Evolutionary conservation across 1,284 basidiomycete species (phyloP).

Genomic region (Cutaneotrichosporon spelunceum): DNA sequence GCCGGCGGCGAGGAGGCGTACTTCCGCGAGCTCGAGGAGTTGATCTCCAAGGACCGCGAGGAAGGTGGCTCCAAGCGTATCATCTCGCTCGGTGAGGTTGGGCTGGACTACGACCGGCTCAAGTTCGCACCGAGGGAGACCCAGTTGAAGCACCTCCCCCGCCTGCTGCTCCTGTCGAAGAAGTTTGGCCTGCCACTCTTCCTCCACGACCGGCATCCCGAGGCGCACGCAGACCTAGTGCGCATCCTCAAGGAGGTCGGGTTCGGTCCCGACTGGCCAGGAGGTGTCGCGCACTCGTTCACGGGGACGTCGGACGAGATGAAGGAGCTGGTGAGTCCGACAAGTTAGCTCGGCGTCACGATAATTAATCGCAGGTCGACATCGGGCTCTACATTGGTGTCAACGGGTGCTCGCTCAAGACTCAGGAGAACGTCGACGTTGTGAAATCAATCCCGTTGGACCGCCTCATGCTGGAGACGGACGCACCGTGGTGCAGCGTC

Average conservation of each 20-base stretch:
- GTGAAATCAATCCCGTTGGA: constrained; percentile 63
- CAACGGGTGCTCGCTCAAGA: constrained; percentile 83
- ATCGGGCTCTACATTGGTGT: constrained; percentile 74
- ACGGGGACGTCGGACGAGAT: constrained; percentile 70
- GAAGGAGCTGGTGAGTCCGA: constrained; percentile 55
- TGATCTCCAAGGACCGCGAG: constrained; percentile 58
- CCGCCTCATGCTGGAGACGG: constrained; percentile 74
- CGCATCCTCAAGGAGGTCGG: constrained; percentile 50
- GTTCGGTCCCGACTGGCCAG: constrained; percentile 56
- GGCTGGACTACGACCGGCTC: constrained; percentile 80
- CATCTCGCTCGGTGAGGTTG: constrained; percentile 81
- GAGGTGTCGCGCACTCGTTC: constrained; percentile 84
- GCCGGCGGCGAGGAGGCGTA: constrained; percentile 64
- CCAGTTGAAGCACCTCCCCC: constrained; percentile 68
- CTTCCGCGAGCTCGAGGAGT: constrained; percentile 59
- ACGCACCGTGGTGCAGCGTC: constrained; percentile 80
- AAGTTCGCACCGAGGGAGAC: constrained; percentile 65
- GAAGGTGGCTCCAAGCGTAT: constrained; percentile 59
- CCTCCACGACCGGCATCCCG: constrained; percentile 76
- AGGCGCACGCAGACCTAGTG: constrained; percentile 68
- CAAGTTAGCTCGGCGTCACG: not conserved
- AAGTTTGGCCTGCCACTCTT: constrained; percentile 75
- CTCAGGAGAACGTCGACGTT: constrained; percentile 64
- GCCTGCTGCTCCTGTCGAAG: constrained; percentile 67
- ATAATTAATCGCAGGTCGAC: constrained; percentile 43